phyloP scores from a whole-genome alignment of 441 rosid genomes.

The Adansonia grandidieri region DNA sequence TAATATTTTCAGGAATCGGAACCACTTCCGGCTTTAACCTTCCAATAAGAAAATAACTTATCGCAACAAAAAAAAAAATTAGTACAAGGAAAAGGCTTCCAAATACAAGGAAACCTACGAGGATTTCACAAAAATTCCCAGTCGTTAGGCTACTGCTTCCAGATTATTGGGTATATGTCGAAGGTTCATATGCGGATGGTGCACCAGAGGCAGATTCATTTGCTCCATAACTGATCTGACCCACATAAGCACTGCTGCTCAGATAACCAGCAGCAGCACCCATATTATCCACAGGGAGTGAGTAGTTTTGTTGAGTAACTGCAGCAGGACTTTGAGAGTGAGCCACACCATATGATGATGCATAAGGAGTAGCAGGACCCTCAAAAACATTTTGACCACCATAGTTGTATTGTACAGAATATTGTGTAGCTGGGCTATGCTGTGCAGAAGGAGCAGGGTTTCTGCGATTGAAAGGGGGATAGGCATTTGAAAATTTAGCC shows the following conservation, averaged over 20 bases:
- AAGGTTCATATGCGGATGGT: slow-evolving; percentile 41
- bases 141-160: slow-evolving; percentile 9
- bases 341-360: slow-evolving; percentile 36
- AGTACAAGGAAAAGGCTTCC: neutral
- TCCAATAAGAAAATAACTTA: too few relatives aligned
- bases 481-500: slow-evolving; percentile 43
- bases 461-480: slow-evolving; percentile 42
- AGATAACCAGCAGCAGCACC: slow-evolving; percentile 31
- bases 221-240: slow-evolving; percentile 41
- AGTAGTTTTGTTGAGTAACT: slow-evolving; percentile 47
- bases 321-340: slow-evolving; percentile 44
- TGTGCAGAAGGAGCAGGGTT: slow-evolving; percentile 40
- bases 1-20: too few relatives aligned
- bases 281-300: slow-evolving; percentile 36
- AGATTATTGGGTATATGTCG: slow-evolving; percentile 41
- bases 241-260: slow-evolving; percentile 37
- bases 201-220: slow-evolving; percentile 46
- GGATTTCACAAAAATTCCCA: neutral
- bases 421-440: slow-evolving; percentile 51
- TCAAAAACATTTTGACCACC: slow-evolving; percentile 49
- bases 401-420: slow-evolving; percentile 44
- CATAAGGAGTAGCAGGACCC: slow-evolving; percentile 32
- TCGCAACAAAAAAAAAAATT: too few relatives aligned
- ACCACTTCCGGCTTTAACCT: too few relatives aligned
- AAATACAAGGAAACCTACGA: neutral